Percentiles rank a stretch among this genome's conserved stretches.
These are phyloP conservation scores for Trichosanthes truncata DNA, from an alignment of 306 rosid species.

Conservation along the genomic window DNA sequence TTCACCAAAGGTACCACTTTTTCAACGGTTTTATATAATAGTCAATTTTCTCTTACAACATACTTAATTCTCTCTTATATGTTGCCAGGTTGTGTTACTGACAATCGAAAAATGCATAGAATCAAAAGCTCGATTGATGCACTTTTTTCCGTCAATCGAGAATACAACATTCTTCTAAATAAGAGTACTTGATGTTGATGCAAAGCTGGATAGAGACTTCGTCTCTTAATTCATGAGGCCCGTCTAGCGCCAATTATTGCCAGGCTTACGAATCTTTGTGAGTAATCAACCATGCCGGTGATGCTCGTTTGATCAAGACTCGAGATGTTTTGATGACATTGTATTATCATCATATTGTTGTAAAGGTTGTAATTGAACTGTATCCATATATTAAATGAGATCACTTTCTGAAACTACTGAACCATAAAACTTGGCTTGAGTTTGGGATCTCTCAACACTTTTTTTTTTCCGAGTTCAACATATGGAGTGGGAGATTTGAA, in stretches of 20 bases:
- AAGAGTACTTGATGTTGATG: neutral
- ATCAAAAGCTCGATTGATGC: neutral
- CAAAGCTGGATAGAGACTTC: neutral
- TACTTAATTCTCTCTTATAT: neutral
- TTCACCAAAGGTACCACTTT: neutral
- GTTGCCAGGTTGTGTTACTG: neutral
- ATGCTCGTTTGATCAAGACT: neutral
- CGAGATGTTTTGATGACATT: neutral
- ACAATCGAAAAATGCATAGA: neutral
- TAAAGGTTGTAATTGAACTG: neutral
- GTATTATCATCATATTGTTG: neutral
- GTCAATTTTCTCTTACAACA: neutral
- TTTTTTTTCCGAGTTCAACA: no score
- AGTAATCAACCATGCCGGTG: neutral
- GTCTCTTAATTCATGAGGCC: neutral
- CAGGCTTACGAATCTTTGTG: neutral
- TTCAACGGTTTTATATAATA: neutral
- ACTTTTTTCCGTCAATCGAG: neutral
- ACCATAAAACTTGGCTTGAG: neutral
- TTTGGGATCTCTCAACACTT: neutral
- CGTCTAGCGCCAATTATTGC: neutral
- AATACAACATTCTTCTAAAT: neutral
- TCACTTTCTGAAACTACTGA: neutral
- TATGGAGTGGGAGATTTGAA: no score
- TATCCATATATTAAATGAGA: neutral